Evolutionary conservation across 345 rosid species (phyloP).

Genomic region (Euphorbia pulcherrima): DNA sequence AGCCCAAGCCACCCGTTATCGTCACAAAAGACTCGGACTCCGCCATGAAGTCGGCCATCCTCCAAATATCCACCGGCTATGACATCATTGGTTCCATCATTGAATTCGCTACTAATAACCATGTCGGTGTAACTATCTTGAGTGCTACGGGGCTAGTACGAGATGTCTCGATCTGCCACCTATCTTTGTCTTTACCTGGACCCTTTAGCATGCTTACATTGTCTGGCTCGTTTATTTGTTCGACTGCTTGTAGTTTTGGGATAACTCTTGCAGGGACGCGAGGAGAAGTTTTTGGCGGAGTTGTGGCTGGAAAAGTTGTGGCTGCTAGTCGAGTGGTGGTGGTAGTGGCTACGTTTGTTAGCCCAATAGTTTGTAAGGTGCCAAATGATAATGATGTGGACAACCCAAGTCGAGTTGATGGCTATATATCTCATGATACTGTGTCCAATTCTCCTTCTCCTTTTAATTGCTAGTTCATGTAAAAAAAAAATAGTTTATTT

Average conservation of each 20-base stretch:
- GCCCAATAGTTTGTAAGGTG: conserved; percentile 30
- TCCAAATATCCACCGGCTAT: conserved; percentile 51
- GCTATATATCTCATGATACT: conserved; percentile 29
- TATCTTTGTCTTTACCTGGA: conserved; percentile 36
- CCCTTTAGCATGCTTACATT: conserved; percentile 43
- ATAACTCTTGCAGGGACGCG: conserved; percentile 45
- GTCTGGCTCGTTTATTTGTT: conserved; percentile 36
- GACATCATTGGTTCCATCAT: conserved; percentile 39
- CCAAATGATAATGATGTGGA: conserved; percentile 21
- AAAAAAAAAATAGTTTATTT: too few relatives aligned
- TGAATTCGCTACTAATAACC: conserved; percentile 31
- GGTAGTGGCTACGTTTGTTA: conserved; percentile 33
- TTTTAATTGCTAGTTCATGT: too few relatives aligned
- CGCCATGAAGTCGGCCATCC: conserved; percentile 40
- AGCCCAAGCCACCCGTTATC: conserved; percentile 47
- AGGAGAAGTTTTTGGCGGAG: conserved; percentile 53
- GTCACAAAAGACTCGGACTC: conserved; percentile 31
- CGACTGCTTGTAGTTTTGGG: conserved; percentile 29
- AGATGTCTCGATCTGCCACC: conserved; percentile 42
- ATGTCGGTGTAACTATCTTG: conserved; percentile 30
- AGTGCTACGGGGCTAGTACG: conserved; percentile 47
- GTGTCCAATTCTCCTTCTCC: conserved; percentile 35
- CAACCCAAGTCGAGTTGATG: conserved; percentile 22
- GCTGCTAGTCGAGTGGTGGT: conserved; percentile 43
- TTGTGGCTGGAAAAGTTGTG: conserved; percentile 40